Evolutionary conservation across 257 asterid genomes (phyloP).

Genomic region (Gentiana dahurica): DNA sequence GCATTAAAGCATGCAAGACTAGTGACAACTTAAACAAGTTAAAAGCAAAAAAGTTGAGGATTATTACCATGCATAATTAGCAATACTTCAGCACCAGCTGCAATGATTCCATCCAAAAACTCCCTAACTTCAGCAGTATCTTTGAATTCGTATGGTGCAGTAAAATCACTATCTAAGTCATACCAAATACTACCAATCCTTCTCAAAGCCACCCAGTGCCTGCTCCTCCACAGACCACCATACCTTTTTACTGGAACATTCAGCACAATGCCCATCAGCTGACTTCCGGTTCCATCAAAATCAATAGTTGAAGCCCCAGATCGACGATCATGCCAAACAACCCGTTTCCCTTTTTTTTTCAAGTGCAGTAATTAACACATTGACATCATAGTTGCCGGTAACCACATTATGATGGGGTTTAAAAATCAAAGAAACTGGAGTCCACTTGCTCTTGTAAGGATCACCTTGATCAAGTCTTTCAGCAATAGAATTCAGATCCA

Average conservation of each 20-base stretch:
- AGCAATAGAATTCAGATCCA: conserved; percentile 47
- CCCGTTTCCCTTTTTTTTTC: conserved; percentile 59
- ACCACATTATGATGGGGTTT: conserved; percentile 73
- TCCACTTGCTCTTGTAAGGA: conserved; percentile 54
- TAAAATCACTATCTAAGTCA: conserved; percentile 76
- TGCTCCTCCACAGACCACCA: conserved; percentile 57
- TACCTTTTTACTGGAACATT: conserved; percentile 61
- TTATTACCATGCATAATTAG: conserved; percentile 43
- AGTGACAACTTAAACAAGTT: background rate
- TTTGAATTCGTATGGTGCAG: conserved; percentile 37
- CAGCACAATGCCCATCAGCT: conserved; percentile 54
- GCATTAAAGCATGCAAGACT: background rate
- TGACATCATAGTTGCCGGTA: conserved; percentile 81
- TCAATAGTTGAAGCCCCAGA: conserved; percentile 45
- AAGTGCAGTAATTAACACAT: conserved; percentile 69
- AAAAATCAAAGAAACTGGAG: conserved; percentile 52
- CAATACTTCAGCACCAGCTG: conserved; percentile 57
- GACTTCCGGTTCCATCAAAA: conserved; percentile 35
- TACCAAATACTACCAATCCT: conserved; percentile 54
- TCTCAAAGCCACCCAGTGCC: conserved; percentile 78
- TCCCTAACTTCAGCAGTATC: conserved; percentile 31
- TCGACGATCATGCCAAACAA: conserved; percentile 79
- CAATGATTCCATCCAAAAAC: conserved; percentile 36
- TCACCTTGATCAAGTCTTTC: conserved; percentile 53
- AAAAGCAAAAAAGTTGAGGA: background rate